phyloP scores from a whole-genome alignment of 305 asterid genomes.

The Fraxinus xanthoxyloides region DNA sequence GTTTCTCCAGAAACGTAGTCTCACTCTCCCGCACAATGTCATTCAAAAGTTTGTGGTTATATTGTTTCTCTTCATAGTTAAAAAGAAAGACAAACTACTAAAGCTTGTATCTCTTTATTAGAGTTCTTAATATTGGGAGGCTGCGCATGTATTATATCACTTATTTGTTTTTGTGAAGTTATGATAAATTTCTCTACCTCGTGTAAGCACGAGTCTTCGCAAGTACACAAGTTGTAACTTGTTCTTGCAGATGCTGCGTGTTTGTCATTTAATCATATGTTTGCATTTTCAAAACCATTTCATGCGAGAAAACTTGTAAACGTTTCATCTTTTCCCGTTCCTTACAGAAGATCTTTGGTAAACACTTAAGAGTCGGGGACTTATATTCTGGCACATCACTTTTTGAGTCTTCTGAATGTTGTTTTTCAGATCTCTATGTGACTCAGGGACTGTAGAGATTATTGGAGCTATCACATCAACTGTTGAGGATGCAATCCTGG shows the following conservation, averaged over 20 bases:
- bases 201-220: background rate
- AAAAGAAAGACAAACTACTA: background rate
- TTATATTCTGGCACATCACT: conserved; percentile 3
- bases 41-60: background rate
- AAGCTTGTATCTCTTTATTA: background rate
- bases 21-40: background rate
- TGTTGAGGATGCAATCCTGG: conserved; percentile 86
- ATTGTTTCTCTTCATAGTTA: background rate
- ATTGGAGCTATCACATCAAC: conserved; percentile 86
- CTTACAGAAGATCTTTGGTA: background rate
- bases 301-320: background rate
- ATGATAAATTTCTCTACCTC: conserved; percentile 16
- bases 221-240: conserved; percentile 6
- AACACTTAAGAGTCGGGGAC: background rate
- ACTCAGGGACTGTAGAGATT: conserved; percentile 87
- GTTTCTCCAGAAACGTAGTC: background rate
- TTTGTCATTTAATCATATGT: conserved; percentile 5
- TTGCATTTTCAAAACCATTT: background rate
- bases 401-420: conserved; percentile 19
- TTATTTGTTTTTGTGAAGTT: background rate
- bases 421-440: conserved; percentile 72
- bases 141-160: background rate
- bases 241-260: conserved; percentile 16
- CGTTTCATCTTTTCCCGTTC: background rate
- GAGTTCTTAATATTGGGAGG: background rate